Base-by-base conservation (phyloP, 1,284 basidiomycete species). In the Schizophyllum amplum region DNA sequence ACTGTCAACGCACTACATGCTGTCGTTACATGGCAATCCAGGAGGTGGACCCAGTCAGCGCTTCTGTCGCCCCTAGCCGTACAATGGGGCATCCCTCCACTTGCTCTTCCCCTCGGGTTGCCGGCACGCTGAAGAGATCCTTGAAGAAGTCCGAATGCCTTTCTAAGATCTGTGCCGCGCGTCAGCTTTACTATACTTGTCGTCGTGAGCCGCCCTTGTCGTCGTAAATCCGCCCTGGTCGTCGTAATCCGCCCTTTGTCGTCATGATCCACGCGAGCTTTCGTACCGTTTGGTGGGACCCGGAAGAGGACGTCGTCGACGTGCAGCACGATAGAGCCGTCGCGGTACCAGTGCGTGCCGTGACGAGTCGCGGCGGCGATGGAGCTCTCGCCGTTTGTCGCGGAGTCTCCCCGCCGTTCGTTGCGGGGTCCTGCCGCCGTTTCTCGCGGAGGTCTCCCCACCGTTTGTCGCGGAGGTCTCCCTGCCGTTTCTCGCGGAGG, bases 261-360 rank as follows among this genome's bases (percentile, higher is more conserved):
- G 27, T n/a, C n/a, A n/a, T n/a, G n/a, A n/a, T n/a, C n/a, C n/a
- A n/a, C n/a, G n/a, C n/a, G n/a, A n/a, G n/a, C n/a, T n/a, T n/a
- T n/a, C 27, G 13, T 33, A 42, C 33, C 33, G 33, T 13, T 2
- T 9, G 33, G 11, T 58, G 53, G n/a, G 3, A 58, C 57, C 4
- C 54, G 53, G 11, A 59, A 56, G 26, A 54, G 54, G 1, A n/a
- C 46, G 20, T 21, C 9, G 13, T 58, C 57, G 5, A 47, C 57
- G 17, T 55, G 57, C 22, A 58, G 24, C 11, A 58, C 54, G 3
- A 55, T 27, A 26, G 51, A 52, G 17, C 57, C 54, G 23, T 58
- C 53, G 9, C 33, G 50, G 25, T 52, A 55, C 57, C 57, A 58
- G 21, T 55, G 51, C 24, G 17, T 47, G 17, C 48, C 54, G 4